Percentiles rank a stretch among this genome's conserved stretches.
These are phyloP conservation scores for Clitopilus passeckerianus DNA, from an alignment of 768 basidiomycete species.

Conservation along the genomic window DNA sequence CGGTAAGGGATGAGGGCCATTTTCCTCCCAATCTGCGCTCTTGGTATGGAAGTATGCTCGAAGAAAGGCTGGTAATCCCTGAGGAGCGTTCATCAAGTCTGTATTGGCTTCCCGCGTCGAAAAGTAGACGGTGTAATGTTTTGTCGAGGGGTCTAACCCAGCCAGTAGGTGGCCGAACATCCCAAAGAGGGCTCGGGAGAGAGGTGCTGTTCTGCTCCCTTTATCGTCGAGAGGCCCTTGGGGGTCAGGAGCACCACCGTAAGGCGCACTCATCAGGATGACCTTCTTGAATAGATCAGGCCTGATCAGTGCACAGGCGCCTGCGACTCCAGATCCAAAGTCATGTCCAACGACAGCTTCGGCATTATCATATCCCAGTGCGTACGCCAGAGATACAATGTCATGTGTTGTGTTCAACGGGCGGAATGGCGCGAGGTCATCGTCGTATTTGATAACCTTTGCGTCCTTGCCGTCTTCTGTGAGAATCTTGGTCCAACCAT, in stretches of 20 bases:
- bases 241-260: slow-evolving; percentile 37
- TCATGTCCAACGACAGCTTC: slow-evolving; percentile 58
- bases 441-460: slow-evolving; percentile 29
- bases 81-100: slow-evolving; percentile 37
- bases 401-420: slow-evolving; percentile 48
- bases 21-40: slow-evolving; percentile 47
- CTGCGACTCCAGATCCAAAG: slow-evolving; percentile 51
- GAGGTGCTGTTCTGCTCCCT: neutral
- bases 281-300: slow-evolving; percentile 53
- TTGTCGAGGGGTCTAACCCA: slow-evolving; percentile 42
- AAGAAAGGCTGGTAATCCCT: slow-evolving; percentile 43
- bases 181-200: slow-evolving; percentile 9
- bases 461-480: slow-evolving; percentile 3
- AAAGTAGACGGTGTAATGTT: slow-evolving; percentile 54
- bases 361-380: slow-evolving; percentile 42
- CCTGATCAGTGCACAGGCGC: slow-evolving; percentile 44
- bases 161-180: slow-evolving; percentile 24
- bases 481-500: slow-evolving; percentile 33
- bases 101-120: slow-evolving; percentile 39
- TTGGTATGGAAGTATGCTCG: slow-evolving; percentile 55
- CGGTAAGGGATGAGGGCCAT: slow-evolving; percentile 33
- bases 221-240: slow-evolving; percentile 4
- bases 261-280: slow-evolving; percentile 59
- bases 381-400: slow-evolving; percentile 43
- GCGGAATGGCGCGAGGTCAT: slow-evolving; percentile 46